These are phyloP conservation scores for Coniferiporia weirii DNA, from an alignment of 1,284 basidiomycete genomes.

Conservation along the genomic window DNA sequence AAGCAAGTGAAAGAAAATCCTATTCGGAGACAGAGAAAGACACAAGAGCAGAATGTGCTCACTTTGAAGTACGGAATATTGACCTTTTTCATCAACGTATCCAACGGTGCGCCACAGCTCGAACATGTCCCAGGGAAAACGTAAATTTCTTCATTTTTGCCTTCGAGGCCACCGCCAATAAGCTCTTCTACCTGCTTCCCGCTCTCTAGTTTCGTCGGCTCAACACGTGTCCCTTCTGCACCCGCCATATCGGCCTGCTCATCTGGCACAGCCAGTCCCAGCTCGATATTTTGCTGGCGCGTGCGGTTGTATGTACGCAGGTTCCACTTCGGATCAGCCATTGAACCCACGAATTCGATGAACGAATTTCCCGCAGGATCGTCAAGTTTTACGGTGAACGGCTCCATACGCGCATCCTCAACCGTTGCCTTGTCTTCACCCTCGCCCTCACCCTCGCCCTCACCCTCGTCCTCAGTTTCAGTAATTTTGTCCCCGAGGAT, in stretches of 20 bases:
- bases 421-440: slow-evolving; percentile 30
- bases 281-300: slow-evolving; percentile 74
- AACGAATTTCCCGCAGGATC: slow-evolving; percentile 97
- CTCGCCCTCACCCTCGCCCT: slow-evolving; percentile 22
- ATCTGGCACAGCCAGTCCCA: slow-evolving; percentile 63
- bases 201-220: slow-evolving; percentile 21
- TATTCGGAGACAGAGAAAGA: slow-evolving; percentile 1
- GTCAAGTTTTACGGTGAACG: slow-evolving; percentile 85
- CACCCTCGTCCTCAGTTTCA: slow-evolving; percentile 36
- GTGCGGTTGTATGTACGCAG: slow-evolving; percentile 84
- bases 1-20: not conserved
- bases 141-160: slow-evolving; percentile 78
- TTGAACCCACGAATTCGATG: slow-evolving; percentile 77
- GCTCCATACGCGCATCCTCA: slow-evolving; percentile 52
- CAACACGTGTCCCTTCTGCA: not conserved
- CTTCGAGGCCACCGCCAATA: slow-evolving; percentile 25
- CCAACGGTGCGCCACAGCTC: slow-evolving; percentile 78
- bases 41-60: slow-evolving; percentile 18
- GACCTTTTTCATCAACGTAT: slow-evolving; percentile 95
- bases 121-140: slow-evolving; percentile 88
- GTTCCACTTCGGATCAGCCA: slow-evolving; percentile 91
- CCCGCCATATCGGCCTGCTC: slow-evolving; percentile 33
- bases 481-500: slow-evolving; percentile 69
- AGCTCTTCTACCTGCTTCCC: slow-evolving; percentile 33
- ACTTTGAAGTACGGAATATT: slow-evolving; percentile 98